Evolutionary conservation across 192 early-diverging fungal genomes (phyloP).

Genomic region (Linnemannia exigua): DNA sequence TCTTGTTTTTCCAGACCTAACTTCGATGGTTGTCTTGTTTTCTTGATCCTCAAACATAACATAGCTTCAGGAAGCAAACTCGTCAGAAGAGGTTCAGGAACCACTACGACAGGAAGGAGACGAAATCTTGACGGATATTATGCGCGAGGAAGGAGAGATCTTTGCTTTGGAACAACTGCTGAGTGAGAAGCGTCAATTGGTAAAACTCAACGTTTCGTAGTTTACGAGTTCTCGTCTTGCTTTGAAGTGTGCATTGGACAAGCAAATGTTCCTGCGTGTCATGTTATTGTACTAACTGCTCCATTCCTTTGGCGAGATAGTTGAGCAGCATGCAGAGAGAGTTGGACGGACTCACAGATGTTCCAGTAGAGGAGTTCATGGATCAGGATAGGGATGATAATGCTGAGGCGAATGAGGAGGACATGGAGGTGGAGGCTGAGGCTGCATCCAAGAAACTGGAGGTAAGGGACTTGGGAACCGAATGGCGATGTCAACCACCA

Average conservation of each 20-base stretch:
- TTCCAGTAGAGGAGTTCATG: conserved; percentile 19
- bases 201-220: neutral
- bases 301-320: neutral
- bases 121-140: conserved; percentile 35
- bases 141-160: conserved; percentile 53
- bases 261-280: neutral
- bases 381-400: conserved; percentile 6
- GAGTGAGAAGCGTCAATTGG: conserved; percentile 41
- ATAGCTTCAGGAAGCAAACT: conserved; percentile 42
- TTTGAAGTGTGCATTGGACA: neutral
- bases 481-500: too few species aligned
- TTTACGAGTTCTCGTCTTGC: neutral
- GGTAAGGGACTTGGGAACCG: too few species aligned
- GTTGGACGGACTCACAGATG: conserved; percentile 23
- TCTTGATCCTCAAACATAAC: neutral
- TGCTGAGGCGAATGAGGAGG: neutral
- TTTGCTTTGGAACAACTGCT: conserved; percentile 48
- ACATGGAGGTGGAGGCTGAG: conserved; percentile 26
- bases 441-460: conserved; percentile 22
- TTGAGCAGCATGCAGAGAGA: conserved; percentile 36
- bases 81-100: conserved; percentile 26
- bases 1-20: too few species aligned
- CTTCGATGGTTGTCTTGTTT: neutral
- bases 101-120: conserved; percentile 10
- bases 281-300: neutral